Percentiles rank a stretch among this genome's conserved stretches.
Evolutionary conservation across 257 asterid species (phyloP).

Genomic region (Parsonsia alboflavescens): DNA sequence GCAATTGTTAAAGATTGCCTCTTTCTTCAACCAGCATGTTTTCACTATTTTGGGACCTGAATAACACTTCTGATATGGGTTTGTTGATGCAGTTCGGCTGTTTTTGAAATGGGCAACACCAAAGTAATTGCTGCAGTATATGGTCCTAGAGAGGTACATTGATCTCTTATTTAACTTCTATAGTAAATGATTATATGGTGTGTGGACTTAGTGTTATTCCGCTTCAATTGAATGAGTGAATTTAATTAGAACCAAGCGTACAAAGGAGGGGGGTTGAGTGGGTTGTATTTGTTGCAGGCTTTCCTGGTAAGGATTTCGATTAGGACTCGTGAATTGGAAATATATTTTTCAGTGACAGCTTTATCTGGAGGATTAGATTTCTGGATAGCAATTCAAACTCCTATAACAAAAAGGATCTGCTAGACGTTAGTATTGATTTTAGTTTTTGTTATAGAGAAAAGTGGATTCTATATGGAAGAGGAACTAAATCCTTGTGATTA

Average conservation of each 20-base stretch:
- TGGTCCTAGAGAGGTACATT: slow-evolving; percentile 87
- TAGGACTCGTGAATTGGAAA: not conserved
- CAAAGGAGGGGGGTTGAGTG: not conserved
- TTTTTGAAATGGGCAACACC: slow-evolving; percentile 94
- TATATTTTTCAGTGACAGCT: not conserved
- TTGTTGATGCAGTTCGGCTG: slow-evolving; percentile 74
- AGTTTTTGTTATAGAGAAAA: not conserved
- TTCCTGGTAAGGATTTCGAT: not conserved
- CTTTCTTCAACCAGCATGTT: too few species aligned
- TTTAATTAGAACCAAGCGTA: not conserved
- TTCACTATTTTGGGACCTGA: slow-evolving; percentile 3
- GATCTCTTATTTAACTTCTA: not conserved
- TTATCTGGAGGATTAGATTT: too few species aligned
- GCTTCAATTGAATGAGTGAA: not conserved
- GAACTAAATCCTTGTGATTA: not conserved
- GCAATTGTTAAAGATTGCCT: not conserved
- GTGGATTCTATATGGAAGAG: not conserved
- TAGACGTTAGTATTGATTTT: not conserved
- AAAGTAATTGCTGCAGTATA: slow-evolving; percentile 98
- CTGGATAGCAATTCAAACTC: not conserved
- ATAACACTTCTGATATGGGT: slow-evolving; percentile 3
- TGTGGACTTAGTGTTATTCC: not conserved
- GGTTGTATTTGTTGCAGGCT: not conserved
- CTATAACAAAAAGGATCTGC: not conserved
- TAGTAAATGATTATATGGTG: not conserved